Percentiles rank a stretch among this genome's conserved stretches.
Conservation (phyloP, 2,329 filamentous ascomycete genomes). For the Xylariaceae sp. region DNA sequence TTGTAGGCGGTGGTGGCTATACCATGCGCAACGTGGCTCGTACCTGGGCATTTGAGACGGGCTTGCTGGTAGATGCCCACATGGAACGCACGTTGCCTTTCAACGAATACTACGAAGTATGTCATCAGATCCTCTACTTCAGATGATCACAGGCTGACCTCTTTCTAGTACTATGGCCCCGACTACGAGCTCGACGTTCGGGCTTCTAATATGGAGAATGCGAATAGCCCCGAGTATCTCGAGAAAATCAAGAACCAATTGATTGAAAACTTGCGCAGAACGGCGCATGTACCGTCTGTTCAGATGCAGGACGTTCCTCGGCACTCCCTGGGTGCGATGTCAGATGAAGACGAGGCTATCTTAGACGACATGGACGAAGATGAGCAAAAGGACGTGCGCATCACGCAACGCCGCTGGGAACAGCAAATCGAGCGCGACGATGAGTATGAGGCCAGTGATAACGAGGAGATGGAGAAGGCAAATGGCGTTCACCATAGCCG, state of each 20-base stretch:
- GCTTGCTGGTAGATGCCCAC: constrained; percentile 75
- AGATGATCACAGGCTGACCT: constrained; percentile 31
- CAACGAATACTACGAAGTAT: constrained; percentile 87
- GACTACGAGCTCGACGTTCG: constrained; percentile 89
- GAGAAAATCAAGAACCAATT: constrained; percentile 76
- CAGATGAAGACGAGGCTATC: constrained; percentile 62
- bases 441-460: constrained; percentile 83
- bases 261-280: constrained; percentile 80
- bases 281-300: constrained; percentile 80
- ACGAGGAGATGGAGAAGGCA: constrained; percentile 70
- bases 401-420: constrained; percentile 78
- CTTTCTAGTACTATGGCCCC: constrained; percentile 74
- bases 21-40: constrained; percentile 96
- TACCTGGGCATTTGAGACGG: constrained; percentile 96
- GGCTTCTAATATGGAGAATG: constrained; percentile 84
- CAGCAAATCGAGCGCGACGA: constrained; percentile 69
- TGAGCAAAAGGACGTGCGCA: constrained; percentile 75
- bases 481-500: constrained; percentile 61
- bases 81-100: constrained; percentile 83
- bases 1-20: constrained; percentile 92
- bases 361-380: constrained; percentile 73
- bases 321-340: constrained; percentile 56
- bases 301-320: constrained; percentile 77
- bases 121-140: constrained; percentile 40
- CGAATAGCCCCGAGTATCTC: constrained; percentile 77